Conservation (phyloP, 495 filamentous ascomycete genomes). For the Penicillium paradoxum region DNA sequence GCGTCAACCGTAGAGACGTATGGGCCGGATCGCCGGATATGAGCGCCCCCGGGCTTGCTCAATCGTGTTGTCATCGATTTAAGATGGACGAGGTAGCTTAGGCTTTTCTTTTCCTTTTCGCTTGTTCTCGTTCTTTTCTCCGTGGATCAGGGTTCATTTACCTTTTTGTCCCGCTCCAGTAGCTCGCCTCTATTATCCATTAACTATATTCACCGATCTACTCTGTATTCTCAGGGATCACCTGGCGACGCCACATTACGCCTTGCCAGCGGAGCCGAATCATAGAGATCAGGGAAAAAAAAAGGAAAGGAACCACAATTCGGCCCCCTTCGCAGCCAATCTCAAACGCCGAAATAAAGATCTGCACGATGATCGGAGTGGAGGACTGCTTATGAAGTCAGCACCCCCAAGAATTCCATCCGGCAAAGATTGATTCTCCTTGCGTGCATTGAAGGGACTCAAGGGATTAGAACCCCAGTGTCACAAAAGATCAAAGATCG, state of each 20-base stretch:
- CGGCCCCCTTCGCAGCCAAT: conserved; percentile 12
- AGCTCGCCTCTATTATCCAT: no score
- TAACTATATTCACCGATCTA: neutral
- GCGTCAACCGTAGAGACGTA: neutral
- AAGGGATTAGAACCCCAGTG: conserved; percentile 7
- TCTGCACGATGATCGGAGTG: conserved; percentile 27
- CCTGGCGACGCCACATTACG: conserved; percentile 2
- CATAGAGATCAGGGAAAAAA: neutral
- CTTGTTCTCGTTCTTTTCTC: no score
- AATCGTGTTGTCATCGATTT: conserved; percentile 28
- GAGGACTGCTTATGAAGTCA: conserved; percentile 28
- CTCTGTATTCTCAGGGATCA: neutral
- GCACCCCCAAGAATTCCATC: conserved; percentile 21
- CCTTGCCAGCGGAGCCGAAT: neutral
- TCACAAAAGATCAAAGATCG: conserved; percentile 1
- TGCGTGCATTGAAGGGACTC: conserved; percentile 19
- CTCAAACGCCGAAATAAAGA: conserved; percentile 7
- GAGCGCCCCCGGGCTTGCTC: conserved; percentile 6
- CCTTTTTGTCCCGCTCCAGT: no score
- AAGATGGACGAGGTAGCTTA: no score
- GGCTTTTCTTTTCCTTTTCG: neutral
- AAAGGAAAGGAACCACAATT: conserved; percentile 9
- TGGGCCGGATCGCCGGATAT: conserved; percentile 28
- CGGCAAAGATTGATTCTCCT: conserved; percentile 23
- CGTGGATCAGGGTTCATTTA: no score